Conservation (phyloP, 306 rosid species). For the Adenanthera pavonina region DNA sequence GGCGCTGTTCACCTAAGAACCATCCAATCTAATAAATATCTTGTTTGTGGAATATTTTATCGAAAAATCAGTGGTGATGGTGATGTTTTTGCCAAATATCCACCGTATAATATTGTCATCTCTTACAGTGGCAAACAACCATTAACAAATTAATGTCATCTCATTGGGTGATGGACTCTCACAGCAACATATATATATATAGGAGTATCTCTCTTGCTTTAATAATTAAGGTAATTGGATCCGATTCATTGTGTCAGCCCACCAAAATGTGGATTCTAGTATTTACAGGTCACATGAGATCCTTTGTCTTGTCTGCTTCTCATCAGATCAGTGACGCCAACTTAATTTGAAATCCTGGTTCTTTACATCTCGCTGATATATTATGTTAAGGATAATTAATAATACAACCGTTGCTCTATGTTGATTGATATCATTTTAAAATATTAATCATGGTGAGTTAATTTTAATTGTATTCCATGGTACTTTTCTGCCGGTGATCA, state of each 20-base stretch:
- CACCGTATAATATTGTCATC: neutral
- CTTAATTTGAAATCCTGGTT: neutral
- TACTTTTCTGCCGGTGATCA: neutral
- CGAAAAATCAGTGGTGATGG: neutral
- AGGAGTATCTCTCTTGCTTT: slow-evolving; percentile 19
- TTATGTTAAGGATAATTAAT: neutral
- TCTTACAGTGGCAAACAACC: neutral
- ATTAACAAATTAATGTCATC: neutral
- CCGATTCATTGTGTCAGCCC: slow-evolving; percentile 19
- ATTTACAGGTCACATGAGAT: slow-evolving; percentile 1
- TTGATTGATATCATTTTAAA: neutral
- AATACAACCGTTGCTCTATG: neutral
- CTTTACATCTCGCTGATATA: neutral
- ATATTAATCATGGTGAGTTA: neutral
- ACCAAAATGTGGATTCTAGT: neutral
- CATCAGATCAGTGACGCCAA: neutral
- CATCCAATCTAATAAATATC: neutral
- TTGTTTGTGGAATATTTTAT: neutral
- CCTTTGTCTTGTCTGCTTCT: neutral
- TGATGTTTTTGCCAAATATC: neutral
- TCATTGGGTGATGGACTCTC: slow-evolving; percentile 3
- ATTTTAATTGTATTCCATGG: neutral
- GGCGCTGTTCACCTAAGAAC: too few species aligned
- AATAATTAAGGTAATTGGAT: neutral
- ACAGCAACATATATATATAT: neutral